Conservation (phyloP, 495 filamentous ascomycete species). For the Penicillium pulvis region DNA sequence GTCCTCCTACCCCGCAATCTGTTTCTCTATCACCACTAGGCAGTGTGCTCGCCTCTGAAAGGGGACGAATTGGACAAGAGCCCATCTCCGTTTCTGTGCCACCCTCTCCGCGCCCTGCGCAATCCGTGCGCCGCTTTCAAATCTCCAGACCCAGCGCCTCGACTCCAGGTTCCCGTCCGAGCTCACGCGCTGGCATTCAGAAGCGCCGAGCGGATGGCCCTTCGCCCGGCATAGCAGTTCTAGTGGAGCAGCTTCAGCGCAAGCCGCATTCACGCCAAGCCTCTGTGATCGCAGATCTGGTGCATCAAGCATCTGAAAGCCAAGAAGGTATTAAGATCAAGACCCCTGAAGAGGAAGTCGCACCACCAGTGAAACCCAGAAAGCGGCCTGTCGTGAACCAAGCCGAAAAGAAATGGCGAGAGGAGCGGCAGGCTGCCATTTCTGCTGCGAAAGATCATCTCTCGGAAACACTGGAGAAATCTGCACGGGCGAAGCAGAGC, state of each 20-base stretch:
- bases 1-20: constrained; percentile 15
- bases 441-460: constrained; percentile 45
- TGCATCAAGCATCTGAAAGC: constrained; percentile 18
- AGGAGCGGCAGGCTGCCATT: constrained; percentile 39
- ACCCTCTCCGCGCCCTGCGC: constrained; percentile 18
- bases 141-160: constrained; percentile 40
- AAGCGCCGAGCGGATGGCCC: constrained; percentile 37
- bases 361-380: constrained; percentile 23
- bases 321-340: not conserved
- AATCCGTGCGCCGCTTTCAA: constrained; percentile 44
- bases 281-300: constrained; percentile 42
- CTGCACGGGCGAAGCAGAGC: constrained; percentile 33
- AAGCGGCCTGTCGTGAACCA: constrained; percentile 49
- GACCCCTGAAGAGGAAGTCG: not conserved
- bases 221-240: constrained; percentile 37
- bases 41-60: not conserved
- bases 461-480: constrained; percentile 36
- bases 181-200: constrained; percentile 36
- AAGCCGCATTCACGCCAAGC: constrained; percentile 43
- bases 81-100: constrained; percentile 7
- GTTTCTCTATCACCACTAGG: constrained; percentile 3
- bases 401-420: constrained; percentile 47
- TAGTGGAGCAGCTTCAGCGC: constrained; percentile 46
- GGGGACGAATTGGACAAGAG: not conserved
- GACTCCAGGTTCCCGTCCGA: constrained; percentile 25